Evolutionary conservation across 208 protist species (phyloP), one percentile per base, ranked within the genome.

Genomic region (Leishmania lainsoni): DNA sequence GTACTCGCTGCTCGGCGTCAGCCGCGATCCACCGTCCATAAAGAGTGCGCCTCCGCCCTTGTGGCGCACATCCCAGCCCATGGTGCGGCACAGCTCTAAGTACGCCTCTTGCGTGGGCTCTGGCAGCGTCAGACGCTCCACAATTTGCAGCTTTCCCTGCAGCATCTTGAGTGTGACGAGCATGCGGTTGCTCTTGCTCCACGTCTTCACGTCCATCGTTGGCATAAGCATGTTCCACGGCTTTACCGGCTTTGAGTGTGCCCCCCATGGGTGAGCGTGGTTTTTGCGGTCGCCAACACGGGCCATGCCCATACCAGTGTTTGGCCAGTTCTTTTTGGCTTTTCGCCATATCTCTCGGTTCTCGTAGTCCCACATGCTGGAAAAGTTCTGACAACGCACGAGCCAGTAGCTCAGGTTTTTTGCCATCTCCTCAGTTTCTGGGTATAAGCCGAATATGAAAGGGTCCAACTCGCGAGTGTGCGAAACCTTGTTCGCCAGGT

Each of bases 161-260:
- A 98, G 86, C 90, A 98, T 87, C 84, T 98, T 98, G 9, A 97
- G 86, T 26, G 93, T 96, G 35, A 96, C 81, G 69, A 95, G 85
- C 95, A 98, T 98, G 63, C 95, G 90, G 77, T 95, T 96, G 78
- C 91, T 96, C 79, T 87, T 89, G 74, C 93, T 96, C 94, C 95
- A 98, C 84, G 91, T 95, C 71, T 89, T 91, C 14, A 96, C 89
- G 72, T 92, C 87, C 93, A 96, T 96, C 32, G 89, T 95, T 45
- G 95, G 95, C 95, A 98, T 98, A 35, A 93, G 81, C 90, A 96
- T 90, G 83, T 98, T 98, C 94, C 95, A 98, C 80, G 95, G 95
- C 87, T 98, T 98, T 63, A 88, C 88, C 42, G 95, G 93, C 66
- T 86, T 84, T 1, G 90, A 92, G 76, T 90, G 89, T 29, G 84